Evolutionary conservation across 768 basidiomycete species (phyloP).

Genomic region (Suillus ampliporus): DNA sequence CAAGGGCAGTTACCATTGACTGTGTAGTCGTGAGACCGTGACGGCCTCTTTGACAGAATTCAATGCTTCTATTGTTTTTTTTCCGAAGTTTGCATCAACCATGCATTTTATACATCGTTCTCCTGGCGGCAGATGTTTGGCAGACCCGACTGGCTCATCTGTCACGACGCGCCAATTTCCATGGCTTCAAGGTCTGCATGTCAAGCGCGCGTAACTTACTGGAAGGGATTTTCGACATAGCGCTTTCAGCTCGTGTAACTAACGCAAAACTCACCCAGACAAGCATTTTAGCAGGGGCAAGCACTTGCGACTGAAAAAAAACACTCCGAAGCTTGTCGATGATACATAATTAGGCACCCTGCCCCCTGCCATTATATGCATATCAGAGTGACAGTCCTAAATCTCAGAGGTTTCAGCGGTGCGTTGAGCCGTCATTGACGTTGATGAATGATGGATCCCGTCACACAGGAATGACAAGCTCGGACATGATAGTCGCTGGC

Average conservation of each 20-base stretch:
- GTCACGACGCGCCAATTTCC: background rate
- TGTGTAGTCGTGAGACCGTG: background rate
- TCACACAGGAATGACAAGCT: background rate
- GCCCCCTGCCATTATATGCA: background rate
- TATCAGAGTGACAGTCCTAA: background rate
- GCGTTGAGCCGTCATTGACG: background rate
- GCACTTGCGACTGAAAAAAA: background rate
- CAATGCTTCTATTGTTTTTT: background rate
- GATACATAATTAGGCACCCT: background rate
- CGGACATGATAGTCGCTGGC: background rate
- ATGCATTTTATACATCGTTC: background rate
- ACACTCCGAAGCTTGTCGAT: background rate
- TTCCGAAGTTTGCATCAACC: background rate
- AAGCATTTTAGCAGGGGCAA: no score
- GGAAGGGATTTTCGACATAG: background rate
- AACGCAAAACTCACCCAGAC: constrained; percentile 5
- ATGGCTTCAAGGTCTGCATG: background rate
- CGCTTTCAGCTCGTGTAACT: background rate
- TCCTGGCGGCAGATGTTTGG: background rate
- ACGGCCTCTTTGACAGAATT: background rate
- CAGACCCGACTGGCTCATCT: background rate
- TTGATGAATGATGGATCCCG: background rate
- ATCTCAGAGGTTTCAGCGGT: background rate
- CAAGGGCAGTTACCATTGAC: background rate
- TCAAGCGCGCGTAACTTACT: background rate